Conservation (phyloP, 768 basidiomycete species). For the Pleurotus tuoliensis region DNA sequence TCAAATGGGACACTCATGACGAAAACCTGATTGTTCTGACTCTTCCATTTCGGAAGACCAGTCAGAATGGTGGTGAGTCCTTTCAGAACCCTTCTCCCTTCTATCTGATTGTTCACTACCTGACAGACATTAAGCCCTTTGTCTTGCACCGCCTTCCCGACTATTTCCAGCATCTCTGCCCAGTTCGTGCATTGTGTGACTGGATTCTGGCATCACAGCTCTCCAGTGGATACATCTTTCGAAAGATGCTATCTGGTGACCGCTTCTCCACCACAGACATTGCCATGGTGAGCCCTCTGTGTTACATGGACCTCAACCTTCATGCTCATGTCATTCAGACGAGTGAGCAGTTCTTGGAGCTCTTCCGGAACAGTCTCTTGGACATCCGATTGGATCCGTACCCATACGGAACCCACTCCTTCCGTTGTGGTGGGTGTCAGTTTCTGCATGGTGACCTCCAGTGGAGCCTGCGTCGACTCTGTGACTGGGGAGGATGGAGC, state of each 20-base stretch:
- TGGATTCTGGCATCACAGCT: constrained; percentile 23
- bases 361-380: constrained; percentile 35
- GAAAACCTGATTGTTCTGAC: constrained; percentile 12
- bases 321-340: constrained; percentile 17
- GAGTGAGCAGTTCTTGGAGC: constrained; percentile 31
- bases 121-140: constrained; percentile 28
- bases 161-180: constrained; percentile 27
- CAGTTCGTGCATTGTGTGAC: constrained; percentile 26
- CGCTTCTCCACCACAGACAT: constrained; percentile 14
- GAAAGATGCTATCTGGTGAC: constrained; percentile 23
- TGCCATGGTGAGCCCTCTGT: constrained; percentile 19
- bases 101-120: not conserved
- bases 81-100: not conserved
- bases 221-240: constrained; percentile 29
- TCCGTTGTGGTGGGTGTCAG: constrained; percentile 37
- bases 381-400: constrained; percentile 33
- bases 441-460: constrained; percentile 9
- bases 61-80: constrained; percentile 23
- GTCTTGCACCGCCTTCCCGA: constrained; percentile 18
- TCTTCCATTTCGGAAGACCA: constrained; percentile 23
- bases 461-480: constrained; percentile 20
- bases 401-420: constrained; percentile 38
- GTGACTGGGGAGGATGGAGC: constrained; percentile 47
- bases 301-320: too few species aligned
- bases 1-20: constrained; percentile 7